Evolutionary conservation across 805 yeast species (phyloP).

Genomic region (Candida nitratophila): DNA sequence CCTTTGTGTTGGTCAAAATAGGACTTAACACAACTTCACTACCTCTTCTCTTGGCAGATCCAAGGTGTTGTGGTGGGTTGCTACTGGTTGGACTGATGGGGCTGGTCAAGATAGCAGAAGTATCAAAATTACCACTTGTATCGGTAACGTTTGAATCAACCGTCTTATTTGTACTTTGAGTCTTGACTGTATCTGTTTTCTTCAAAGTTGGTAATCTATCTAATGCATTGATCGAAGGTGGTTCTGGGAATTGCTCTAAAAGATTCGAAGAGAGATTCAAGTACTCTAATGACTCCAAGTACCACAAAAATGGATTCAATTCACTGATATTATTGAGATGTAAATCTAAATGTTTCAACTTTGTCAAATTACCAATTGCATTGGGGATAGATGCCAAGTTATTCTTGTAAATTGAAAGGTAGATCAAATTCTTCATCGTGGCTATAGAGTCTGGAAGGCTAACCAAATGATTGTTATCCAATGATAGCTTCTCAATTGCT

Average conservation of each 20-base stretch:
- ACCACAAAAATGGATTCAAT: slow-evolving; percentile 64
- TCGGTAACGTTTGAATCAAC: background rate
- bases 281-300: slow-evolving; percentile 43
- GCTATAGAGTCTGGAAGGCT: slow-evolving; percentile 67
- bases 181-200: background rate
- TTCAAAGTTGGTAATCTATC: background rate
- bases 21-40: slow-evolving; percentile 7
- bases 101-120: background rate
- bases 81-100: background rate
- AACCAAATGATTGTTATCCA: slow-evolving; percentile 79
- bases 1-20: background rate
- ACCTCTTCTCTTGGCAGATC: slow-evolving; percentile 5
- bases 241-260: slow-evolving; percentile 52
- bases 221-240: slow-evolving; percentile 16
- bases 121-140: no score
- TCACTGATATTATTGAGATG: slow-evolving; percentile 77
- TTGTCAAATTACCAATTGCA: slow-evolving; percentile 51
- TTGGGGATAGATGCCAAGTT: slow-evolving; percentile 66
- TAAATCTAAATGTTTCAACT: slow-evolving; percentile 62
- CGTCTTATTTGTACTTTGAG: background rate
- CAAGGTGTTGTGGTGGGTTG: background rate
- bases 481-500: slow-evolving; percentile 60
- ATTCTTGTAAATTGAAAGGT: slow-evolving; percentile 67
- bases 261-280: slow-evolving; percentile 73
- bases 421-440: slow-evolving; percentile 47